Conservation (phyloP, 2,329 filamentous ascomycete genomes). For the Xylariales sp. region DNA sequence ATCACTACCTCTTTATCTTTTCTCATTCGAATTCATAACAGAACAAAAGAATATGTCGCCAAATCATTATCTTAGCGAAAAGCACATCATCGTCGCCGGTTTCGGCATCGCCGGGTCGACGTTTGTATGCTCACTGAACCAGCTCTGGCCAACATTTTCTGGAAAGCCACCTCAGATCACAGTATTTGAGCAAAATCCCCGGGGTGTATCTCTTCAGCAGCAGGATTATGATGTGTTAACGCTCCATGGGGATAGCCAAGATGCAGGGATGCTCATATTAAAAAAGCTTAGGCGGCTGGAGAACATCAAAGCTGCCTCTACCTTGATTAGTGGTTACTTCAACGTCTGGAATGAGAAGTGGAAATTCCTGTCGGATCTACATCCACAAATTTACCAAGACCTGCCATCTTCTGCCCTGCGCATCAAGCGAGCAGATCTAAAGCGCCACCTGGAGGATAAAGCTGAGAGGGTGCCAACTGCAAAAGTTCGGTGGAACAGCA, state of each 20-base stretch:
- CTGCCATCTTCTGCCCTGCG: slow-evolving; percentile 32
- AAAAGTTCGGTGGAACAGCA: slow-evolving; percentile 9
- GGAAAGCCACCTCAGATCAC: slow-evolving; percentile 29
- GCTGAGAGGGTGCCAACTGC: slow-evolving; percentile 9
- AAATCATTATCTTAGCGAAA: too few relatives aligned
- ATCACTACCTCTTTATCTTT: too few relatives aligned
- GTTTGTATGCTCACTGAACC: slow-evolving; percentile 34
- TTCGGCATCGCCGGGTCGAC: slow-evolving; percentile 38
- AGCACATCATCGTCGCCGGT: slow-evolving; percentile 38
- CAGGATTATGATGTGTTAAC: slow-evolving; percentile 31
- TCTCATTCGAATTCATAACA: too few relatives aligned
- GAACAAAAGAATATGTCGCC: too few relatives aligned
- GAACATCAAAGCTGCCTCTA: slow-evolving; percentile 18
- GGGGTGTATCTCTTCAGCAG: slow-evolving; percentile 19
- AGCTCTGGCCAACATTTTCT: slow-evolving; percentile 27
- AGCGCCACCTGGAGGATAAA: slow-evolving; percentile 27
- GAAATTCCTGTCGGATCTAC: slow-evolving; percentile 25
- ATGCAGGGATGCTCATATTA: slow-evolving; percentile 29
- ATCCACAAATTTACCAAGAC: slow-evolving; percentile 22
- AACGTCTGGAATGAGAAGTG: slow-evolving; percentile 36
- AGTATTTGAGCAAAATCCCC: slow-evolving; percentile 37
- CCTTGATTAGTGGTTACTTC: slow-evolving; percentile 27
- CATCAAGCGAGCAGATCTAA: slow-evolving; percentile 30
- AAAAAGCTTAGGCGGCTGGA: neutral
- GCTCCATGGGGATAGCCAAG: slow-evolving; percentile 32